A percentile compares a stretch with the other conserved stretches of the same genome.
Evolutionary conservation across 306 rosid genomes (phyloP).

Genomic region (Canavalia ensiformis): DNA sequence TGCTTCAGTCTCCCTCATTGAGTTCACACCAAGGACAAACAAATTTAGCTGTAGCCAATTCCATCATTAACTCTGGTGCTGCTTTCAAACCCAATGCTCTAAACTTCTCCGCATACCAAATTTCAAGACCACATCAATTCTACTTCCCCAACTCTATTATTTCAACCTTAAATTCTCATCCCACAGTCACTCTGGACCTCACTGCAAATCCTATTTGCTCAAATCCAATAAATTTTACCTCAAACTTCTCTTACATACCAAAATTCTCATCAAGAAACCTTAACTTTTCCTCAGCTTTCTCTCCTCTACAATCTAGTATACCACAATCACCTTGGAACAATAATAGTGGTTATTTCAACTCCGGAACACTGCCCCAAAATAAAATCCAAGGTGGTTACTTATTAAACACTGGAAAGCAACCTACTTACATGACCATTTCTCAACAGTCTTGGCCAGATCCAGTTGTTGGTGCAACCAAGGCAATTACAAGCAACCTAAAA

Average conservation of each 20-base stretch:
- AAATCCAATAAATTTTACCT: conserved; percentile 34
- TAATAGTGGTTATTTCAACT: conserved; percentile 37
- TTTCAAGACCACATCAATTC: conserved; percentile 48
- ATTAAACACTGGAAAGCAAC: conserved; percentile 40
- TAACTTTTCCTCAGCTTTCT: conserved; percentile 53
- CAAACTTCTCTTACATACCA: conserved; percentile 27
- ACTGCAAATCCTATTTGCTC: conserved; percentile 47
- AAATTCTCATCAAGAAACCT: conserved; percentile 51
- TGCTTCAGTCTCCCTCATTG: conserved; percentile 64
- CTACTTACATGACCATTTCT: conserved; percentile 40
- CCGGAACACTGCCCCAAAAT: conserved; percentile 29
- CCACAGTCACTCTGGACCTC: conserved; percentile 72
- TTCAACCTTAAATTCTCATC: conserved; percentile 66
- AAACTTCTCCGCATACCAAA: conserved; percentile 47
- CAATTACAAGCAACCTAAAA: conserved; percentile 45
- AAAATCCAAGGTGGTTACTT: conserved; percentile 41
- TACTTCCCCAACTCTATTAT: conserved; percentile 58
- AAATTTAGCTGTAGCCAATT: conserved; percentile 36
- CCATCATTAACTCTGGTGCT: conserved; percentile 39
- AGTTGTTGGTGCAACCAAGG: conserved; percentile 50
- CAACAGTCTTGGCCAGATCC: conserved; percentile 35
- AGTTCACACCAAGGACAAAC: conserved; percentile 48
- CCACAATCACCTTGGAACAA: conserved; percentile 40
- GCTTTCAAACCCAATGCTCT: conserved; percentile 37
- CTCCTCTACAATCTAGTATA: conserved; percentile 45